phyloP scores from a whole-genome alignment of 768 basidiomycete species.

The Clitopilus hobsonii region DNA sequence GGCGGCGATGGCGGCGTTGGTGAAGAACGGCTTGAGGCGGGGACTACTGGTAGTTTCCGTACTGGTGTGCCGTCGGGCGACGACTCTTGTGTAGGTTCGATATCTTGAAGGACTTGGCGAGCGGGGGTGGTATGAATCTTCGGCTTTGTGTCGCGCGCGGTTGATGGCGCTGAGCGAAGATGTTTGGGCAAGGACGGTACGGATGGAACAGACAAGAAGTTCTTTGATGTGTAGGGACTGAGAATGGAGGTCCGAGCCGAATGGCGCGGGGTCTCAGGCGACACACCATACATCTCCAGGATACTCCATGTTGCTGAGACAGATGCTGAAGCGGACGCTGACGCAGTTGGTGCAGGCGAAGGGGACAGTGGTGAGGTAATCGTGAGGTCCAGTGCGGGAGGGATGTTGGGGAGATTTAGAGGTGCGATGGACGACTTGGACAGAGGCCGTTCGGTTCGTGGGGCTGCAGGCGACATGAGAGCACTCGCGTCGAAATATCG shows the following conservation, averaged over 20 bases:
- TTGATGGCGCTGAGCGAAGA: conserved; percentile 2
- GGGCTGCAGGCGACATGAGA: conserved; percentile 7
- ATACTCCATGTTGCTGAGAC: conserved; percentile 21
- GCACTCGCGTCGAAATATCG: conserved; percentile 12
- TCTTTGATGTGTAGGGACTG: conserved; percentile 9
- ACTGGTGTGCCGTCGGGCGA: neutral
- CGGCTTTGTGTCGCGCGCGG: neutral
- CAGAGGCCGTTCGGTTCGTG: neutral
- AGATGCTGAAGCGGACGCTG: conserved; percentile 9
- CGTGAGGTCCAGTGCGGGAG: conserved; percentile 7
- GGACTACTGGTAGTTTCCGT: neutral
- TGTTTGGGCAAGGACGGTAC: conserved; percentile 1
- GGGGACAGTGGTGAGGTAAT: conserved; percentile 6
- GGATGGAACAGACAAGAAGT: conserved; percentile 6
- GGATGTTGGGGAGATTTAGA: neutral
- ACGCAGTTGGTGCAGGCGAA: conserved; percentile 7
- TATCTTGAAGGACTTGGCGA: too few relatives aligned
- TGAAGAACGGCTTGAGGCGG: neutral
- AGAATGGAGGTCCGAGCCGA: conserved; percentile 6
- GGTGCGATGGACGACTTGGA: neutral
- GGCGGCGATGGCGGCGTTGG: conserved; percentile 1
- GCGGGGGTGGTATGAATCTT: neutral
- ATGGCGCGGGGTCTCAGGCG: conserved; percentile 7
- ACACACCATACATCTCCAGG: conserved; percentile 16
- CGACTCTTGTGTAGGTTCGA: conserved; percentile 1